phyloP scores from a whole-genome alignment of 768 basidiomycete species.

The Pholiota microspora region DNA sequence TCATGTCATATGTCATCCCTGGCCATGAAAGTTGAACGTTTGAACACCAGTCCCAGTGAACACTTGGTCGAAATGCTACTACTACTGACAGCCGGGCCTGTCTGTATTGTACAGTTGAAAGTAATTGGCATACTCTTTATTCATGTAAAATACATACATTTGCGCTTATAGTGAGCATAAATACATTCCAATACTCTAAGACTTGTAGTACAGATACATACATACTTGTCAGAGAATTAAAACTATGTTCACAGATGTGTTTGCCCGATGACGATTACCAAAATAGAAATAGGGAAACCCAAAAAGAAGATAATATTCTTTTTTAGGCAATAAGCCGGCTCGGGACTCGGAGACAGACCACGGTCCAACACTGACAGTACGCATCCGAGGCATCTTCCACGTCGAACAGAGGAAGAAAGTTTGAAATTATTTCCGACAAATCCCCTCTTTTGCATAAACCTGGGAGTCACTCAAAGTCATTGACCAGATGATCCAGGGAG shows the following conservation, averaged over 20 bases:
- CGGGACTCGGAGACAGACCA: not conserved
- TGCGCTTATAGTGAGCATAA: not conserved
- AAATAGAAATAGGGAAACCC: constrained; percentile 7
- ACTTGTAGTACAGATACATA: not conserved
- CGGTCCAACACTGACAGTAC: no score
- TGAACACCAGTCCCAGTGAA: no score
- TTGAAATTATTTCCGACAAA: not conserved
- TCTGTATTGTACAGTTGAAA: no score
- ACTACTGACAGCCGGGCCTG: no score
- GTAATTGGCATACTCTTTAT: no score
- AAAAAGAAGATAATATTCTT: constrained; percentile 13
- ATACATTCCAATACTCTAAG: not conserved
- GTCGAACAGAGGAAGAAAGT: not conserved
- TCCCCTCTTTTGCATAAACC: no score
- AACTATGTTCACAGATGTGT: not conserved
- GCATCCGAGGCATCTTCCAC: not conserved
- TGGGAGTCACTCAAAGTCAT: no score
- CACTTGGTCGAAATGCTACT: no score
- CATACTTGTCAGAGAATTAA: not conserved
- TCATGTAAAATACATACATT: no score
- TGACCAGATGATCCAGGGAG: no score
- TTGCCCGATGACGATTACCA: constrained; percentile 2
- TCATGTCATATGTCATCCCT: no score
- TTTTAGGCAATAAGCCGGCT: constrained; percentile 2
- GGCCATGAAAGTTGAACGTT: no score